These are phyloP conservation scores for Phtheirospermum japonicum DNA, from an alignment of 257 asterid species.

Conservation along the genomic window DNA sequence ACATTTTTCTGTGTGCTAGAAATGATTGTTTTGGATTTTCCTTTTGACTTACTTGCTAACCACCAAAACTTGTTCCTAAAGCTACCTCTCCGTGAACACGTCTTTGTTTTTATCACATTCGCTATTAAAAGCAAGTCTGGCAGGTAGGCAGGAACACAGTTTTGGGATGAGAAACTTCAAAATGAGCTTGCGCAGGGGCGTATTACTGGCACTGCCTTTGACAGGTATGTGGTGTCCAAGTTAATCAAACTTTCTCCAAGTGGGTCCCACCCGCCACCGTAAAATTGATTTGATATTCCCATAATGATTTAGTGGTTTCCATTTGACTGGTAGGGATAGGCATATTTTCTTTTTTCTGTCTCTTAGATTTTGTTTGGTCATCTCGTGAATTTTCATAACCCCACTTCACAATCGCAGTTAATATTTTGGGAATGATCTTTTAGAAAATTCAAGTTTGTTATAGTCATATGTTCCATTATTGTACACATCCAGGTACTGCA, in stretches of 20 bases:
- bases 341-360: too few species aligned
- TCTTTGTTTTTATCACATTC: conserved; percentile 23
- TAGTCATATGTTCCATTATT: conserved; percentile 21
- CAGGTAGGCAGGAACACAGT: conserved; percentile 92
- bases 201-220: conserved; percentile 85
- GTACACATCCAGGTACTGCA: conserved; percentile 69
- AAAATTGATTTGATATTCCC: conserved; percentile 9
- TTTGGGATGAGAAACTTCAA: conserved; percentile 94
- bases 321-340: background rate
- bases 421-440: conserved; percentile 5
- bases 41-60: conserved; percentile 6
- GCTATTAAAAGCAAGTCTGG: conserved; percentile 26
- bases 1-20: conserved; percentile 4
- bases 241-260: conserved; percentile 14
- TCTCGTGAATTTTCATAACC: background rate
- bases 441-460: conserved; percentile 13
- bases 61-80: conserved; percentile 3
- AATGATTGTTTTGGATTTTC: background rate
- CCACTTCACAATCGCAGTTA: background rate
- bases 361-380: background rate
- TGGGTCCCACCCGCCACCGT: conserved; percentile 9
- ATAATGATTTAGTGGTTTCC: background rate
- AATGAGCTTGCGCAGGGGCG: conserved; percentile 88
- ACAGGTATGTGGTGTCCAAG: conserved; percentile 50
- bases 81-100: conserved; percentile 8